Conservation (phyloP, 108 stramenopile species). For the Cyclotella atomus region DNA sequence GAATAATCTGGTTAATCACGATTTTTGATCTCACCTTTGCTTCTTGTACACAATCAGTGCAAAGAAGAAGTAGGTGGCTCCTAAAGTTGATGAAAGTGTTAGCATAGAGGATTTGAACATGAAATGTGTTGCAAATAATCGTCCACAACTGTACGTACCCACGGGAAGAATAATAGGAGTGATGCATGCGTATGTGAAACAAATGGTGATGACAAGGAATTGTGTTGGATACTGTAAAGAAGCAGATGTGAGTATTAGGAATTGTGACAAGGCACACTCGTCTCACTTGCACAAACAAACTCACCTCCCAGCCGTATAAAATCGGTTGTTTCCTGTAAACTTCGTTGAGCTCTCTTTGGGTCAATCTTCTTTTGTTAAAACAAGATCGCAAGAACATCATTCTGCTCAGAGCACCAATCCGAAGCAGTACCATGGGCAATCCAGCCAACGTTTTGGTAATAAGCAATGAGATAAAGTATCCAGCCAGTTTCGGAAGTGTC, state of each 20-base stretch:
- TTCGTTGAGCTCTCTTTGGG: conserved; percentile 54
- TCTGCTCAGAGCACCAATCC: conserved; percentile 52
- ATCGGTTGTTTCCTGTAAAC: conserved; percentile 56
- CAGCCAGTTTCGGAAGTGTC: conserved; percentile 51
- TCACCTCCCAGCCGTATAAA: conserved; percentile 56
- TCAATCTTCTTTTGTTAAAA: conserved; percentile 54
- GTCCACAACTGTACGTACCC: conserved; percentile 6
- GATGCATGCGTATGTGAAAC: conserved; percentile 67
- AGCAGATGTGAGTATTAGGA: background rate
- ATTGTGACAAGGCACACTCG: too few relatives aligned
- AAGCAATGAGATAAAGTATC: conserved; percentile 60
- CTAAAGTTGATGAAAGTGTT: conserved; percentile 5
- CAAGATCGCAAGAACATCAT: conserved; percentile 51
- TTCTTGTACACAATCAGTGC: conserved; percentile 66
- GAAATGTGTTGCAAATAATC: too few relatives aligned
- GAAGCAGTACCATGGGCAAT: conserved; percentile 58
- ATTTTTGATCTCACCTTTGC: too few relatives aligned
- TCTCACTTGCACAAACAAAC: too few relatives aligned
- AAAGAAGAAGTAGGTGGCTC: conserved; percentile 51
- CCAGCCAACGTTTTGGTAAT: conserved; percentile 66
- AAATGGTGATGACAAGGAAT: conserved; percentile 59
- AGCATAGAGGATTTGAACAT: too few relatives aligned
- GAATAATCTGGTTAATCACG: too few relatives aligned
- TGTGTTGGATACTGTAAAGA: conserved; percentile 50
- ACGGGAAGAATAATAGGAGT: conserved; percentile 59